Base-by-base conservation (phyloP, 2,329 filamentous ascomycete species). In the Exophiala aquamarina region DNA sequence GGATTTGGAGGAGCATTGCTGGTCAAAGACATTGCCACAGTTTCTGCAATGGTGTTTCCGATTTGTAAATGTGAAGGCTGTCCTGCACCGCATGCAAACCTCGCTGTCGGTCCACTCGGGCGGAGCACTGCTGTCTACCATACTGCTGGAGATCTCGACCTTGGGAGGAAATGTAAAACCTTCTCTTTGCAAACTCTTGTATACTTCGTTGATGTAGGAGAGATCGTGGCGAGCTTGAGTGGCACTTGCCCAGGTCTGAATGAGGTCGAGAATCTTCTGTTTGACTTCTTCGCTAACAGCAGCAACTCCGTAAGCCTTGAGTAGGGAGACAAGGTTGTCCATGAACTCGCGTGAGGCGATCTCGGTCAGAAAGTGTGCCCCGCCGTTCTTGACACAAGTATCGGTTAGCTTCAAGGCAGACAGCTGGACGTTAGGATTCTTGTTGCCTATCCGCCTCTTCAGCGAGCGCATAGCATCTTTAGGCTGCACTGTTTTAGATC, bases 21-120 rank as follows among this genome's bases (percentile, higher is more conserved):
- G 89, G 64, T 95, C 94, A 66, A 98, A 98, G 61, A 95, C 93
- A 68, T 93, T 95, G 41, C 93, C 93, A 63, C 93, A 98, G 67
- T 98, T 98, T 57, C 93, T 84, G 63, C 93, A 98, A 67, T 98
- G 93, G 65, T 98, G 93, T 66, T 97, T 98, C 62, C 93, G 85
- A 67, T 98, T 98, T 46, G 92, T 98, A 64, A 98, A 96, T 38
- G 89, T 96, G 62, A 98, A 98, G 14, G 89, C 72, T 10, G 92
- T 96, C 59, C 93, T 84, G 67, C 93, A 98, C 64, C 93, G 86
- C 90, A 98, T 96, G 67, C 93, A 98, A 23, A 98, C 92, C 62
- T 98, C 93, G 9, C 92, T 96, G 70, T 98, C 93, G 41, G 85
- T 84, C 93, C 93, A 98, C 70, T 98, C 93, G 0, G 93, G 93